Evolutionary conservation across 352 stramenopile genomes (phyloP).

Genomic region (Aphanomyces astaci): DNA sequence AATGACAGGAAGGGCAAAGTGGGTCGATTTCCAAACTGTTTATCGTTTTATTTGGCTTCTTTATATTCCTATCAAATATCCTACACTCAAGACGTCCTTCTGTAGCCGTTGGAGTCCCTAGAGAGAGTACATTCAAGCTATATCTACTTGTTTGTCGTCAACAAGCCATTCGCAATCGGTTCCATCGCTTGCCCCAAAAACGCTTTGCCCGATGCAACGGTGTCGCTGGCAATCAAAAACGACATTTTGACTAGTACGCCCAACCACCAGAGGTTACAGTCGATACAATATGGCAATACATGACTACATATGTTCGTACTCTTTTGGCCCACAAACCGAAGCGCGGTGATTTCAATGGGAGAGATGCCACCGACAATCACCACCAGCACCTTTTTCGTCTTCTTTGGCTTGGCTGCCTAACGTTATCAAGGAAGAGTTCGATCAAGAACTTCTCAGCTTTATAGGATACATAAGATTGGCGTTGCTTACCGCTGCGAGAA

Average conservation of each 20-base stretch:
- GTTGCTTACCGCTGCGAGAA: neutral
- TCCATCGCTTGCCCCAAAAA: constrained; percentile 13
- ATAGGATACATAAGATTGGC: neutral
- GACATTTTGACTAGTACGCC: constrained; percentile 16
- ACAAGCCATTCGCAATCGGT: constrained; percentile 4
- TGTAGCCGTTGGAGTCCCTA: too few relatives aligned
- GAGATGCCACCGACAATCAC: constrained; percentile 15
- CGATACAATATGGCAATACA: neutral
- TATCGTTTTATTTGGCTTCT: too few relatives aligned
- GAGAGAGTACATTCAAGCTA: too few relatives aligned
- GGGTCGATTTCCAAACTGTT: too few relatives aligned
- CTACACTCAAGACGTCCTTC: too few relatives aligned
- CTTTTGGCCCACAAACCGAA: constrained; percentile 11
- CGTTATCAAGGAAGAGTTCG: neutral
- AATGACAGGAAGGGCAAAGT: too few relatives aligned
- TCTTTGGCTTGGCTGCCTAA: constrained; percentile 4
- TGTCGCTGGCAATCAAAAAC: constrained; percentile 19
- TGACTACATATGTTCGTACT: neutral
- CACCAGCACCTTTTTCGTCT: constrained; percentile 16
- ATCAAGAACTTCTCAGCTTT: neutral
- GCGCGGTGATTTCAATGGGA: neutral
- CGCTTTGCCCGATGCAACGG: neutral
- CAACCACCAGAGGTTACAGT: too few relatives aligned
- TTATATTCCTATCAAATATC: too few relatives aligned
- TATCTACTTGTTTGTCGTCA: too few relatives aligned